Percentiles rank a stretch among this genome's conserved stretches.
These are phyloP conservation scores for Hericium alpestre DNA, from an alignment of 768 basidiomycete genomes.

Conservation along the genomic window DNA sequence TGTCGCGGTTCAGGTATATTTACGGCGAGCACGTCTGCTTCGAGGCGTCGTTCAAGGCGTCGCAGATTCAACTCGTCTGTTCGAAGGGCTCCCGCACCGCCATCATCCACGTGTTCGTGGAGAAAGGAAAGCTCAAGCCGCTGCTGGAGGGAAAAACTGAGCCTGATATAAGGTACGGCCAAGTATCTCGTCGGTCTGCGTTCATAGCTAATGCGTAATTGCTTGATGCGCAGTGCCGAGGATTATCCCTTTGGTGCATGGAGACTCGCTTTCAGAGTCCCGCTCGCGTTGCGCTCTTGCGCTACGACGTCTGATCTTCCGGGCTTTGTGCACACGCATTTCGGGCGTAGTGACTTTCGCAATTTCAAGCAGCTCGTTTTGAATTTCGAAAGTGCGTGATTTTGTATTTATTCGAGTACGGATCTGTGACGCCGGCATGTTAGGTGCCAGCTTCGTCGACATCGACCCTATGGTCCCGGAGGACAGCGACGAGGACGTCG, in stretches of 20 bases:
- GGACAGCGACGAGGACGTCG: constrained; percentile 8
- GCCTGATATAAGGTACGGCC: neutral
- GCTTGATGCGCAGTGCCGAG: neutral
- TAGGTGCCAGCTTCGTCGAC: neutral
- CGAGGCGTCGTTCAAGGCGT: neutral
- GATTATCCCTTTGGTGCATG: constrained; percentile 5
- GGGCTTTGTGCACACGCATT: constrained; percentile 8
- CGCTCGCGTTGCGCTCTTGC: constrained; percentile 13
- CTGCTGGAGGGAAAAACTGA: neutral
- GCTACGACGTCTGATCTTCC: constrained; percentile 8
- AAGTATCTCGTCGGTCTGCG: neutral
- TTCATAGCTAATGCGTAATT: neutral
- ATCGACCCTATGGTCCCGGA: neutral
- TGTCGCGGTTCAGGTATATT: no score
- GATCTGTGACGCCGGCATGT: no score
- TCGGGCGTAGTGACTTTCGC: constrained; percentile 6
- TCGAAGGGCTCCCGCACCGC: neutral
- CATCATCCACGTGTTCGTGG: neutral
- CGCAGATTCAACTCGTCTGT: neutral
- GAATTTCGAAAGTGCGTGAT: constrained; percentile 14
- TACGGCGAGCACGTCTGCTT: neutral
- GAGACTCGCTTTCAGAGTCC: constrained; percentile 21
- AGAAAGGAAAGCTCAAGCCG: neutral
- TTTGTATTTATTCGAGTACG: neutral
- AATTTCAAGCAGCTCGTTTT: constrained; percentile 15